phyloP scores from a whole-genome alignment of 352 stramenopile genomes.

The Blastocystis sp. region DNA sequence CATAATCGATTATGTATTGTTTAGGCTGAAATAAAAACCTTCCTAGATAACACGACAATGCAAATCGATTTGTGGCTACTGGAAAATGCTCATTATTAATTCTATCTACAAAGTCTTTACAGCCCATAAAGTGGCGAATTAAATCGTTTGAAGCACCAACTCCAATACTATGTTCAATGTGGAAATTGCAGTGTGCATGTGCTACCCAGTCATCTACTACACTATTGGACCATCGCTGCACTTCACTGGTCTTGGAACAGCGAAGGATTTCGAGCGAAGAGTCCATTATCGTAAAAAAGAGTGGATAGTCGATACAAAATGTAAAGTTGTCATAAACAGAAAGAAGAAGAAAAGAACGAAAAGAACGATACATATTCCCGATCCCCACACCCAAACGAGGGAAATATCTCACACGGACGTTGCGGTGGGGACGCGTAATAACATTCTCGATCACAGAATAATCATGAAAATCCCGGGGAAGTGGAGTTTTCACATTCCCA shows the following conservation, averaged over 20 bases:
- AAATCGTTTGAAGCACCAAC: background rate
- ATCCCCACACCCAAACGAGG: background rate
- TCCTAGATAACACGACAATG: background rate
- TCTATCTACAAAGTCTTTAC: background rate
- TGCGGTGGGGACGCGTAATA: background rate
- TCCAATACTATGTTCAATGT: background rate
- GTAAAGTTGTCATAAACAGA: background rate
- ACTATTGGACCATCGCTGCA: background rate
- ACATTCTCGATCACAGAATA: no score
- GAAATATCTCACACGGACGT: background rate
- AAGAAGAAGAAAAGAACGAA: background rate
- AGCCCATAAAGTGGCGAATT: background rate
- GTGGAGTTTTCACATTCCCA: no score
- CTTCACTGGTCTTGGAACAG: background rate
- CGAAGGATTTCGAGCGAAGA: background rate
- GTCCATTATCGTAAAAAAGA: background rate
- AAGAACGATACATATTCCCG: background rate
- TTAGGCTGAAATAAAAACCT: background rate
- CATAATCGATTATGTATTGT: background rate
- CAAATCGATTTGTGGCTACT: background rate
- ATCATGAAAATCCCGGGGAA: no score
- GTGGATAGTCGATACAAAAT: background rate
- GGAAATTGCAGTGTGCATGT: background rate
- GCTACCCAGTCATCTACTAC: background rate
- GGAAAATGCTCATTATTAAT: background rate